Percentiles rank a stretch among this genome's conserved stretches.
Conservation (phyloP, 768 basidiomycete species). For the Kwoniella dejecticola region DNA sequence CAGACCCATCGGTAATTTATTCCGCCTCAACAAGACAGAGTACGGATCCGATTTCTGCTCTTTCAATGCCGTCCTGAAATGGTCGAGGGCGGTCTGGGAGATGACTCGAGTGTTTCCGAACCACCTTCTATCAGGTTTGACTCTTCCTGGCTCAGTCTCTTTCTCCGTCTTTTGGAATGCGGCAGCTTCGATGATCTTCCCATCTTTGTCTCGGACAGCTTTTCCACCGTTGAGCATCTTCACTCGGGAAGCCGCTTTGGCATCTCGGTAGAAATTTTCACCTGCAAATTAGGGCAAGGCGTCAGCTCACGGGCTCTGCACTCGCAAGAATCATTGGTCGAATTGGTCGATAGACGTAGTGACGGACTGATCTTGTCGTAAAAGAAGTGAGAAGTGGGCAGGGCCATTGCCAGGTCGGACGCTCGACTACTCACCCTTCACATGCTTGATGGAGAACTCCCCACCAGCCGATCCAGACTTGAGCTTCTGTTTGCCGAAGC, state of each 20-base stretch:
- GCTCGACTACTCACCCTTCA: slow-evolving; percentile 50
- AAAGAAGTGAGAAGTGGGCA: background rate
- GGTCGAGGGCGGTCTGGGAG: slow-evolving; percentile 91
- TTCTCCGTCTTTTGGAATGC: slow-evolving; percentile 95
- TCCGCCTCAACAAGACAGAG: slow-evolving; percentile 86
- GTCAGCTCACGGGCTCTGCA: background rate
- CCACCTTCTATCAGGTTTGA: slow-evolving; percentile 95
- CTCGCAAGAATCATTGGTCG: background rate
- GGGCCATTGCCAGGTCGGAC: background rate
- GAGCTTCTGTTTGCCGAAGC: slow-evolving; percentile 50
- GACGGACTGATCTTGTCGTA: too few relatives aligned
- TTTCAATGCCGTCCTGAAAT: slow-evolving; percentile 86
- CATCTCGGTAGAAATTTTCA: slow-evolving; percentile 98
- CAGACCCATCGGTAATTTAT: slow-evolving; percentile 96
- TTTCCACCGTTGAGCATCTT: slow-evolving; percentile 94
- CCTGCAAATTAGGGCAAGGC: slow-evolving; percentile 56
- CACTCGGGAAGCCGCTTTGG: slow-evolving; percentile 76
- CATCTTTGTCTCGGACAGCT: slow-evolving; percentile 83
- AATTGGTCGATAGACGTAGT: too few relatives aligned
- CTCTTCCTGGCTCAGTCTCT: slow-evolving; percentile 83
- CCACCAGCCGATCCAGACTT: slow-evolving; percentile 40
- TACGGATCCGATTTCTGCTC: slow-evolving; percentile 90
- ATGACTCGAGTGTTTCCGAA: slow-evolving; percentile 99
- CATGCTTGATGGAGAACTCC: slow-evolving; percentile 55
- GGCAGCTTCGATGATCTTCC: slow-evolving; percentile 89